Evolutionary conservation across 768 basidiomycete species (phyloP), one percentile per base, ranked within the genome.

Genomic region (Suillus ampliporus): DNA sequence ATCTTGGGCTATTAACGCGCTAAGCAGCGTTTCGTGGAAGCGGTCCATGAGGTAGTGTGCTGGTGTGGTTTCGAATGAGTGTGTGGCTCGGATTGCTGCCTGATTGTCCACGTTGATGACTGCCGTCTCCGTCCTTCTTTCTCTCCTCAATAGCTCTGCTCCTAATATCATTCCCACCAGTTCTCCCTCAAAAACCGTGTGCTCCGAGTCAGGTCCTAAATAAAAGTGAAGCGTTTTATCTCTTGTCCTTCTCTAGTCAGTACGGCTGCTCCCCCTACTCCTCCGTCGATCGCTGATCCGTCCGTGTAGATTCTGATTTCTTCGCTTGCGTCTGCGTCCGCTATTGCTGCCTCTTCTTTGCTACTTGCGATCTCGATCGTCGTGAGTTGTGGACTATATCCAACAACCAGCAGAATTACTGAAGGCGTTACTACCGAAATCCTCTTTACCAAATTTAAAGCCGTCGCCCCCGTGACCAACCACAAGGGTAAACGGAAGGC

Each of bases 201-300:
- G 40, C 17, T 41, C 17, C 4, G 5, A 17, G 40, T 41, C 57
- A 10, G 21, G 4, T 3, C 69, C 69, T 11, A 70, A 62, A 51
- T 63, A 43, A 51, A 54, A 63, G 21, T 41, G 47, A 4, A 67
- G 5, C 3, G 17, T 17, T 19, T 41, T 41, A 15, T 41, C 17
- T 41, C 40, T 19, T 41, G 40, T 8, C 40, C 40, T 41, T 5
- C 40, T n/a, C 40, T 31, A 5, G 40, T 23, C 1, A 68, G 57
- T 0, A 68, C 58, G 14, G 69, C 64, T 1, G 72, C 67, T 7
- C 66, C 72, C 1, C 69, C 69, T 8, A 74, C 61, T 26, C 73
- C 68, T 19, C 40, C 40, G 17, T 41, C 6, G 17, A 41, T 41
- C 6, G 40, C 15, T 2, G 40, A 15, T 57, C 14, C 63, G 40